phyloP scores from a whole-genome alignment of 495 filamentous ascomycete genomes.

The Cenococcum geophilum region DNA sequence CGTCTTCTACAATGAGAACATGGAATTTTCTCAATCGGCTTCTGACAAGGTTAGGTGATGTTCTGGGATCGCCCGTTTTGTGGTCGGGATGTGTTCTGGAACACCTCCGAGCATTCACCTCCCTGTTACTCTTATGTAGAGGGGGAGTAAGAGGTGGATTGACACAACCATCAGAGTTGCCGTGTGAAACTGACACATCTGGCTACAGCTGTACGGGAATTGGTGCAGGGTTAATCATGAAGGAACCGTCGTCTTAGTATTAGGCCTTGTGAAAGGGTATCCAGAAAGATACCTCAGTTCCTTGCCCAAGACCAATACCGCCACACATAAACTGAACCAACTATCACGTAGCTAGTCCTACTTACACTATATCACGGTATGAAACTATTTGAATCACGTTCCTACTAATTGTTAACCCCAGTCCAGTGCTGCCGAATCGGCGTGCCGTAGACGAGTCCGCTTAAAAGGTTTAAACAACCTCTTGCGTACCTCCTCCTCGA shows the following conservation, averaged over 20 bases:
- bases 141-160: conserved; percentile 30
- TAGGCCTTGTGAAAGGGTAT: conserved; percentile 38
- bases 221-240: conserved; percentile 47
- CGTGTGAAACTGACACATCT: conserved; percentile 56
- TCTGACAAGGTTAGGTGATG: conserved; percentile 32
- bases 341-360: conserved; percentile 22
- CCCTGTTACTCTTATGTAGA: conserved; percentile 29
- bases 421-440: conserved; percentile 73
- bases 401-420: conserved; percentile 78
- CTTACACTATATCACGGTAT: background rate
- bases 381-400: conserved; percentile 38
- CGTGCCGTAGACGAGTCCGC: conserved; percentile 72
- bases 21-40: conserved; percentile 51
- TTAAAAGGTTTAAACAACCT: conserved; percentile 78
- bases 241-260: conserved; percentile 34
- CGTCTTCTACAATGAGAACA: conserved; percentile 73
- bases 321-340: conserved; percentile 81
- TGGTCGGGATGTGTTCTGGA: conserved; percentile 33
- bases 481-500: conserved; percentile 65
- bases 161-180: conserved; percentile 47
- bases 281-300: conserved; percentile 50
- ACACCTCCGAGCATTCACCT: conserved; percentile 30
- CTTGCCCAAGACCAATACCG: conserved; percentile 54
- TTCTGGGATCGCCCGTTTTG: conserved; percentile 31
- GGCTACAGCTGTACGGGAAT: conserved; percentile 57